These are phyloP conservation scores for Neofusicoccum parvum DNA, from an alignment of 2,329 filamentous ascomycete genomes.

Conservation along the genomic window DNA sequence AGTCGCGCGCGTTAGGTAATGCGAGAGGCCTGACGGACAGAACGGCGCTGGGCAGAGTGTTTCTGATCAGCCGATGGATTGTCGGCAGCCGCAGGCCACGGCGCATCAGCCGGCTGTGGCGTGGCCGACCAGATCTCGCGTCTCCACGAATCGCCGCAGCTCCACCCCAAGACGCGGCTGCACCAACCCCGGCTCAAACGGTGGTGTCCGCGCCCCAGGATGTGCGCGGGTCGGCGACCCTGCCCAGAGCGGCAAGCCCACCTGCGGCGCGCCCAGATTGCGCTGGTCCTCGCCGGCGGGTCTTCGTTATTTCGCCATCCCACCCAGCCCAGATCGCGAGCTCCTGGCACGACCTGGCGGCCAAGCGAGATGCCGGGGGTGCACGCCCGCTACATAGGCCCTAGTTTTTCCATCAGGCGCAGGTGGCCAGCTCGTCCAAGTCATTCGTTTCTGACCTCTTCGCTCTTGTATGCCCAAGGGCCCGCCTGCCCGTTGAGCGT, in stretches of 20 bases:
- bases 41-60: not conserved
- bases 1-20: not conserved
- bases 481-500: not conserved
- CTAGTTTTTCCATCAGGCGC: not conserved
- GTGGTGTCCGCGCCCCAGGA: not conserved
- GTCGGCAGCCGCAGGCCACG: not conserved
- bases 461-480: not conserved
- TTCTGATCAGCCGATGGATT: not conserved
- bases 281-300: too few species aligned
- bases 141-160: not conserved
- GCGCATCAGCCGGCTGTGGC: constrained; percentile 27
- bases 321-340: not conserved
- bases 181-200: not conserved
- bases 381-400: not conserved
- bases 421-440: not conserved
- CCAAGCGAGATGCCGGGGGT: not conserved
- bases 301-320: too few species aligned
- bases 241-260: too few species aligned
- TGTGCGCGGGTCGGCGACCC: too few species aligned
- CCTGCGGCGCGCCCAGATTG: too few species aligned
- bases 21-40: not conserved
- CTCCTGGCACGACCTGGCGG: not conserved
- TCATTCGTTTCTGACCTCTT: not conserved
- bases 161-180: not conserved
- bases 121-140: constrained; percentile 36